These are phyloP conservation scores for Emergomyces africanus DNA, from an alignment of 2,329 filamentous ascomycete species.

Conservation along the genomic window DNA sequence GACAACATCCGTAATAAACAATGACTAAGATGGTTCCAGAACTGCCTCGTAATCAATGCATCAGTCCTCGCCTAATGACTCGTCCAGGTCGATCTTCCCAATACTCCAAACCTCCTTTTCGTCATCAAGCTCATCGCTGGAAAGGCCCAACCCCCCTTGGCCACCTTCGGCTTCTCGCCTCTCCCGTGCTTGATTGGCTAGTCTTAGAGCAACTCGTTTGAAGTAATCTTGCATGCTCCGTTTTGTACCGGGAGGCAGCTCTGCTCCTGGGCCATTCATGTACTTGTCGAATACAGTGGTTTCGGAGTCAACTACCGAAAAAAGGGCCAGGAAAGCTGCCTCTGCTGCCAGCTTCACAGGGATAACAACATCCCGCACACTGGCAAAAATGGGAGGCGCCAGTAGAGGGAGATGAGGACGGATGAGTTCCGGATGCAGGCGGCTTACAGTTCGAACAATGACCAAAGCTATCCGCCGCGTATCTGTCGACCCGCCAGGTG, in stretches of 20 bases:
- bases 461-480: constrained; percentile 78
- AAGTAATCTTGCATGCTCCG: constrained; percentile 95
- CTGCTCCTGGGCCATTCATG: constrained; percentile 54
- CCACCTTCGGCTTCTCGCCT: constrained; percentile 85
- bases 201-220: constrained; percentile 73
- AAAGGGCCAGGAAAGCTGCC: constrained; percentile 82
- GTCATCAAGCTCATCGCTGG: constrained; percentile 85
- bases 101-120: constrained; percentile 94
- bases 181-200: constrained; percentile 80
- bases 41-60: not conserved
- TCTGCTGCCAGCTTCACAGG: constrained; percentile 93
- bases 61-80: constrained; percentile 22
- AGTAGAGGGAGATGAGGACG: constrained; percentile 69
- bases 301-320: constrained; percentile 81
- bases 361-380: constrained; percentile 82
- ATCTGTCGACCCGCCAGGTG: constrained; percentile 66
- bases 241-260: constrained; percentile 59
- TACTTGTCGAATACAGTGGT: constrained; percentile 81
- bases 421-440: constrained; percentile 65
- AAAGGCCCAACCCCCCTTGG: constrained; percentile 68
- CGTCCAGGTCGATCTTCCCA: constrained; percentile 71
- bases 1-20: not conserved
- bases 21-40: not conserved
- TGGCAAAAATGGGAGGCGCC: constrained; percentile 74
- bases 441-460: constrained; percentile 70